Conservation (phyloP, 2,329 filamentous ascomycete genomes). For the Alternaria angustiovoidea region DNA sequence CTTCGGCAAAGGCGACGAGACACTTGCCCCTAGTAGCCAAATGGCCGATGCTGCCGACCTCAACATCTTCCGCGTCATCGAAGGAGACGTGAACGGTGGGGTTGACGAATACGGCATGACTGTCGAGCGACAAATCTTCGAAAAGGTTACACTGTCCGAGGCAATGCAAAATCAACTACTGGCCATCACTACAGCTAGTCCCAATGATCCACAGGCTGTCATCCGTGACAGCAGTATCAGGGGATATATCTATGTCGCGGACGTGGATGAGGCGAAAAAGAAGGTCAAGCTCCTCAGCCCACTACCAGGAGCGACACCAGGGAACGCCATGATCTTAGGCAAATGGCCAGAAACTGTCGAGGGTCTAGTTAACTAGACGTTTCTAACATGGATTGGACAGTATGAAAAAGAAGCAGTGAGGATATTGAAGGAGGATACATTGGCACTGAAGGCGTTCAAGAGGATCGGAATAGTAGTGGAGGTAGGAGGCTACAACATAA, state of each 20-base stretch:
- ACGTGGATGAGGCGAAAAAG: conserved; percentile 85
- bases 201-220: conserved; percentile 72
- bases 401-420: too few relatives aligned
- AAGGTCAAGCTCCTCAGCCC: conserved; percentile 84
- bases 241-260: conserved; percentile 91
- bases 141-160: conserved; percentile 70
- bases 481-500: neutral
- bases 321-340: conserved; percentile 82
- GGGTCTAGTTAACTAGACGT: conserved; percentile 65
- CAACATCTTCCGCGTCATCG: conserved; percentile 73
- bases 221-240: conserved; percentile 84
- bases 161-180: conserved; percentile 82
- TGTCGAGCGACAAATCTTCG: conserved; percentile 58
- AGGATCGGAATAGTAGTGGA: neutral
- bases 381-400: neutral
- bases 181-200: conserved; percentile 80
- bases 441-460: neutral
- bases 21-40: conserved; percentile 86
- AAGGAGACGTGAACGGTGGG: conserved; percentile 57
- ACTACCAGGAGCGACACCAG: conserved; percentile 80
- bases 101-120: conserved; percentile 20
- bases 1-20: conserved; percentile 76
- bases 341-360: conserved; percentile 86
- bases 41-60: conserved; percentile 80
- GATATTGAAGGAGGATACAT: neutral